Base-by-base conservation (phyloP, 331 rosid species). In the Malus hybrid region DNA sequence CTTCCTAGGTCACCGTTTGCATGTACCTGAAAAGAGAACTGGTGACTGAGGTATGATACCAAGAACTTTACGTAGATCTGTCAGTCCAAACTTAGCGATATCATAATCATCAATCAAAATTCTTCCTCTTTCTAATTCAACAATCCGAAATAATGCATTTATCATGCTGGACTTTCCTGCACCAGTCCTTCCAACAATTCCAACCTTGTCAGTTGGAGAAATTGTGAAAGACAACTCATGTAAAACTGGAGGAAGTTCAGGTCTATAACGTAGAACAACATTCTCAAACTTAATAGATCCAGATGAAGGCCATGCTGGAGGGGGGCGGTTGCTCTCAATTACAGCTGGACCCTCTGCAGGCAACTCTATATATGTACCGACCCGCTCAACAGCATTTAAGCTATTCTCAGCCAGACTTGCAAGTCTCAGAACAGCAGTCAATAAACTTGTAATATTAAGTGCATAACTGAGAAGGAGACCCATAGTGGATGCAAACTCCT, bases 341-440 rank as follows among this genome's bases (percentile, higher is more conserved):
- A 85, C 36, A 70, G 72, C 5, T 6, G 85, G 83, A 71, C 83
- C 86, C 68, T 94, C 99, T 2, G 99, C 79, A 65, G 97, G 97
- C 82, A 94, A 85, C 75, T 90, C 97, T 44, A 92, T 84, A 34
- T 91, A 92, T 15, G 92, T 87, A 55, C 97, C 97, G 62, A 87
- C 71, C 72, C 99, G 90, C 88, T 94, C 99, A 57, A 94, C 99
- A 16, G 89, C 80, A 54, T 85, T 85, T 60, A 82, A 80, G 64
- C 89, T 85, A 67, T 85, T 85, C 80, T 85, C 89, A 15, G 86
- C 89, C 67, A 77, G 66, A 74, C 89, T 85, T 60, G 86, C 89
- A 62, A 82, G 96, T 86, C 99, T 89, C 55, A 94, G 92, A 72
- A 94, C 99, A 68, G 34, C 90, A 18, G 97, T 94, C 73, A 92